phyloP scores from a whole-genome alignment of 371 early-diverging fungal genomes.

The Rozella allomycis region DNA sequence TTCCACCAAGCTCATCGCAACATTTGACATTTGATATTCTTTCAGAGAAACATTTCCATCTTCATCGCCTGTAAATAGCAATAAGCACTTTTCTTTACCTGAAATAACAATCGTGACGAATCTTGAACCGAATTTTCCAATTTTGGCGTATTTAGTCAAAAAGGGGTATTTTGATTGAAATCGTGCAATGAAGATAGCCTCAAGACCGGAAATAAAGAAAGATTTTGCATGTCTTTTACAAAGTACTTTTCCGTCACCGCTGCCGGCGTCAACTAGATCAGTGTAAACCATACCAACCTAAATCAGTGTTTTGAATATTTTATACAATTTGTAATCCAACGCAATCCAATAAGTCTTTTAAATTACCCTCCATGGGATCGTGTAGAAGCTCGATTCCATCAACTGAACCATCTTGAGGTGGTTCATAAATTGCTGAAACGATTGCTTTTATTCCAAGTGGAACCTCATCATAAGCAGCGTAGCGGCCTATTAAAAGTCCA shows the following conservation, averaged over 20 bases:
- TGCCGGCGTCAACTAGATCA: conserved; percentile 71
- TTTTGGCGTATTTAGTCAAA: conserved; percentile 38
- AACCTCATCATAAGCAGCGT: conserved; percentile 71
- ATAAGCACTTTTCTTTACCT: conserved; percentile 24
- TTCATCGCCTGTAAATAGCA: conserved; percentile 17
- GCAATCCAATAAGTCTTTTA: conserved; percentile 40
- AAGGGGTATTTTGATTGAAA: conserved; percentile 66
- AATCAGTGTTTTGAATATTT: conserved; percentile 3
- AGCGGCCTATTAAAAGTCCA: conserved; percentile 83
- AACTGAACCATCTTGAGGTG: conserved; percentile 58
- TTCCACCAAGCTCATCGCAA: conserved; percentile 66
- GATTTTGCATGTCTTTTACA: conserved; percentile 70
- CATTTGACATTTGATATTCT: conserved; percentile 82
- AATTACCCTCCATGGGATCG: conserved; percentile 8
- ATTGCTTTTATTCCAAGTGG: conserved; percentile 93
- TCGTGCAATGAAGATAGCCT: conserved; percentile 68
- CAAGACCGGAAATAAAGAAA: conserved; percentile 84
- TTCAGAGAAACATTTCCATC: conserved; percentile 66
- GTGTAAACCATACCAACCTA: conserved; percentile 88
- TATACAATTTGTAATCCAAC: conserved; percentile 47
- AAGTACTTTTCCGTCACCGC: conserved; percentile 54
- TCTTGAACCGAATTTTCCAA: conserved; percentile 63
- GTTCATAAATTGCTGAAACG: conserved; percentile 87
- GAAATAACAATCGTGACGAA: conserved; percentile 83
- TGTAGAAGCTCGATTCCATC: conserved; percentile 47